Evolutionary conservation across 108 stramenopile species (phyloP), one percentile per base, ranked within the genome.

Genomic region (Cyclotella distinguenda): DNA sequence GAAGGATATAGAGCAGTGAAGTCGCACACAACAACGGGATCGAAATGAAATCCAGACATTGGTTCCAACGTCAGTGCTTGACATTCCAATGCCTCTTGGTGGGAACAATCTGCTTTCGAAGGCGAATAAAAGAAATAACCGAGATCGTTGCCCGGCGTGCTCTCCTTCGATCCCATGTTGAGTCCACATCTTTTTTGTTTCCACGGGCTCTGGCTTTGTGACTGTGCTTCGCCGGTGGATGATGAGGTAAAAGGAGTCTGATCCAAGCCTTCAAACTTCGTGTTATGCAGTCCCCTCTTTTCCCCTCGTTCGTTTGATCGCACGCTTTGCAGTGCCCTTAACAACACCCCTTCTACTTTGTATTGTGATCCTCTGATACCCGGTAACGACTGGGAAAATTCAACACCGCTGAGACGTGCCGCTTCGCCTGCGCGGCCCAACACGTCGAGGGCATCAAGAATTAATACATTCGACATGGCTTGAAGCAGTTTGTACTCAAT

Each of bases 1-100:
- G 96, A 97, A 13, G 99, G 99, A 74, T 99, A 99, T 34, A 99
- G 82, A 8, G 92, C 91, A 8, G 88, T 96, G 60, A 98, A 99
- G 64, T 99, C 99, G 39, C 97, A 91, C 5, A 98, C 97, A 21
- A 96, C 91, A 19, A 99, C 88, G 8, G 99, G 99, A 25, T 97
- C 94, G 16, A 74, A 72, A 59, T 96, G 94, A 60, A 97, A 87
- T 15, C 86, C 93, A 40, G 87, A 87, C 38, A 82, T 52, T 3
- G 98, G 98, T 68, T 99, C 98, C 30, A 94, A 74, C 5, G 87
- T 94, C 60, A 94, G 45, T 28, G 92, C 92, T 58, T 94, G 92
- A 23, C 88, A 88, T 76, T 94, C 89, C 6, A 94, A 68, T 21
- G 89, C 93, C 74, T 94, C 93, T 73, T 94, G 93, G 23, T 68